A percentile compares a stretch with the other conserved stretches of the same genome.
Conservation (phyloP, 169 alveolate species). For the Amoebophrya sp. region DNA sequence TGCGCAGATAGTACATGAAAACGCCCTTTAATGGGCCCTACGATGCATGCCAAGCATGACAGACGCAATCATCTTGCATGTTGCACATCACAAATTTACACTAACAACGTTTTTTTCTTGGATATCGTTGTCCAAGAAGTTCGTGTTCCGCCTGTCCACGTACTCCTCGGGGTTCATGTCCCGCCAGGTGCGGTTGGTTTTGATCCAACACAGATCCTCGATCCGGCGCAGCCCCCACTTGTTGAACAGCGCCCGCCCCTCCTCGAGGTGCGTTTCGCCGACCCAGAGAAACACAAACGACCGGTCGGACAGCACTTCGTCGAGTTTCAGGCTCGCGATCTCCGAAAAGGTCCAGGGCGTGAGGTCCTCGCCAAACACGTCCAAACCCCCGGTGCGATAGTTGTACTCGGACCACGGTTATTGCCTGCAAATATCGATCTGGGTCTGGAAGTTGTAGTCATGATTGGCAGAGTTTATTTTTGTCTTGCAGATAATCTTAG, state of each 20-base stretch:
- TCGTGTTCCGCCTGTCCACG: background rate
- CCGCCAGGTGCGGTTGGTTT: conserved; percentile 66
- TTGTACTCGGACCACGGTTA: conserved; percentile 76
- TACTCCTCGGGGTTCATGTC: conserved; percentile 45
- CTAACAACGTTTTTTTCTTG: no score
- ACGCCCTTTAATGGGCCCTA: no score
- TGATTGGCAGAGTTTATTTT: no score
- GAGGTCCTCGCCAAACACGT: conserved; percentile 53
- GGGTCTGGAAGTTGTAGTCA: no score
- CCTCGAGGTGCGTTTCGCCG: conserved; percentile 73
- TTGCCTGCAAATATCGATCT: no score
- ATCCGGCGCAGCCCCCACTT: conserved; percentile 88
- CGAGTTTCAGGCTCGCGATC: background rate
- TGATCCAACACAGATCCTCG: conserved; percentile 90
- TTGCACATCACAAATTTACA: no score
- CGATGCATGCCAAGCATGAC: no score
- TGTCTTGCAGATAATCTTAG: no score
- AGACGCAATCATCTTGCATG: no score
- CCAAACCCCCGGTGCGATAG: conserved; percentile 55
- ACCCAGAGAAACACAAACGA: conserved; percentile 82
- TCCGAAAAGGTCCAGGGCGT: conserved; percentile 56
- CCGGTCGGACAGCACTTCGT: conserved; percentile 78
- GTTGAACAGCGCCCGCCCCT: conserved; percentile 62
- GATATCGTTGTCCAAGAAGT: background rate
- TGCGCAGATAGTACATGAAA: no score